Evolutionary conservation across 2,329 filamentous ascomycete species (phyloP), one percentile per base, ranked within the genome.

Genomic region (Cladophialophora psammophila): DNA sequence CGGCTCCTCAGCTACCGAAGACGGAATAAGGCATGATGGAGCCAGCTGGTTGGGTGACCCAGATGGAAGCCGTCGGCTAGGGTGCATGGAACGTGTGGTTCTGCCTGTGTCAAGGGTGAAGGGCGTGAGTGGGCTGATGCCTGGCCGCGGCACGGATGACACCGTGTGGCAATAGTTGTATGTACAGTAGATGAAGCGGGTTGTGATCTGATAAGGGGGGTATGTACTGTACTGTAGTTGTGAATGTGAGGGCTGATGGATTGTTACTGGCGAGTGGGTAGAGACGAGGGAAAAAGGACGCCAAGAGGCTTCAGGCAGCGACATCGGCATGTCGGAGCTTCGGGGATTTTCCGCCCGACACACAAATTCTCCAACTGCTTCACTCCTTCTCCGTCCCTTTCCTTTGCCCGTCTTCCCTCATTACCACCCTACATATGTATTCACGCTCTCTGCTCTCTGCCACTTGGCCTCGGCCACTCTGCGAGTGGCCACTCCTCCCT

Each of bases 271-370:
- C n/a, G n/a, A n/a, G n/a, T n/a, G n/a, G 42, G 57, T 42, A 20
- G 38, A 42, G 38, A 32, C 38, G 38, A 45, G 20, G 20, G 31
- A 1, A n/a, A n/a, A 36, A 6, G 7, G 55, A 38, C 8, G 40
- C 34, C 18, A 12, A 35, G 34, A 45, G 35, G 55, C n/a, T 13
- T 26, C 26, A 26, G 26, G 26, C 48, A 38, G 59, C 40, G 42
- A 38, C 35, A 12, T 55, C 63, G 63, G 63, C 36, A 52, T 53
- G 63, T 65, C 63, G 60, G 60, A 15, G 26, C n/a, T 15, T 15
- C 60, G 63, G 63, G 18, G 20, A 34, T 35, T 45, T 15, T 9
- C 60, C 52, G 54, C 36, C 60, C 63, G 63, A 61, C 6, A 12
- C 1, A 31, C 12, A 34, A 55, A 9, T 42, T 50, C 45, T 50